Evolutionary conservation across 768 basidiomycete species (phyloP).

Genomic region (Tulasnella sp.): DNA sequence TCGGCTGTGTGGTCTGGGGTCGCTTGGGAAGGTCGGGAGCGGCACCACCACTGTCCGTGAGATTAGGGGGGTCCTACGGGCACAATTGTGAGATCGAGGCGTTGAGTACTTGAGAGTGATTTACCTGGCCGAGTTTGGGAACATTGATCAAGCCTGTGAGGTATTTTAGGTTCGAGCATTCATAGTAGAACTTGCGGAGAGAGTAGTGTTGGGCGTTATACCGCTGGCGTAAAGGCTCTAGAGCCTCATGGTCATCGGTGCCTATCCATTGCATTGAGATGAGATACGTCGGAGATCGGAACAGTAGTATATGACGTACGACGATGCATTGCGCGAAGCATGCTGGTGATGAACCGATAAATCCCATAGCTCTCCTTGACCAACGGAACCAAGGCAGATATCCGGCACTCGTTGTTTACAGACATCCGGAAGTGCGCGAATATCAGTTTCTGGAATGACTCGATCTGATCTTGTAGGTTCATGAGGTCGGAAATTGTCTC

Average conservation of each 20-base stretch:
- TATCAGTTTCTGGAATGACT: constrained; percentile 95
- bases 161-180: constrained; percentile 97
- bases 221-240: constrained; percentile 80
- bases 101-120: background rate
- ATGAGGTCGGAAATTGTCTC: constrained; percentile 97
- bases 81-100: background rate
- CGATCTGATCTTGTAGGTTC: constrained; percentile 97
- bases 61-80: constrained; percentile 89
- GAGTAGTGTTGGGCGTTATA: constrained; percentile 87
- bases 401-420: constrained; percentile 92
- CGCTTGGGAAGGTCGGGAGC: constrained; percentile 21
- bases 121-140: constrained; percentile 85
- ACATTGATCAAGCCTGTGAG: constrained; percentile 96
- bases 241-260: constrained; percentile 76
- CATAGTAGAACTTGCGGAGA: constrained; percentile 96
- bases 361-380: constrained; percentile 99
- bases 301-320: constrained; percentile 38
- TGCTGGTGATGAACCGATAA: constrained; percentile 96
- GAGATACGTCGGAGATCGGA: background rate
- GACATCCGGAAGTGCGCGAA: constrained; percentile 90
- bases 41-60: constrained; percentile 63
- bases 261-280: constrained; percentile 38
- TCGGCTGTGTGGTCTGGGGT: constrained; percentile 25
- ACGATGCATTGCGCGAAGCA: constrained; percentile 95
- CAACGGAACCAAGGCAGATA: constrained; percentile 87